phyloP scores from a whole-genome alignment of 768 basidiomycete genomes.

The Nidularia pulvinata region DNA sequence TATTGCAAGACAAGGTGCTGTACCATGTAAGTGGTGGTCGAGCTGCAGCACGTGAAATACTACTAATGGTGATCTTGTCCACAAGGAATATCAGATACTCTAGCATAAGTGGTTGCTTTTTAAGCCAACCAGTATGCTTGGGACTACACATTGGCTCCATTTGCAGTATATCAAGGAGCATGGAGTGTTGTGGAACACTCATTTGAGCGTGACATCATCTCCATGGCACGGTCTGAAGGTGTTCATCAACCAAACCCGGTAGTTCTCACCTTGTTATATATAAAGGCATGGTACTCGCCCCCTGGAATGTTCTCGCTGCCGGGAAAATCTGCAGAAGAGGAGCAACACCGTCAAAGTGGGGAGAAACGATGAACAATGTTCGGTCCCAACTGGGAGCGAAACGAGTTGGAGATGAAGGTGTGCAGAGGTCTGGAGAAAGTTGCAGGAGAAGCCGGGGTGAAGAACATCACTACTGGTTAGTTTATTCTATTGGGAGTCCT shows the following conservation, averaged over 20 bases:
- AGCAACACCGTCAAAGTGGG: constrained; percentile 11
- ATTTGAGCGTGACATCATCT: constrained; percentile 48
- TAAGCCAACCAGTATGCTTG: constrained; percentile 45
- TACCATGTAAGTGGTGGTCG: constrained; percentile 25
- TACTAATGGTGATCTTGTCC: no score
- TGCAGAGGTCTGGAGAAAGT: constrained; percentile 33
- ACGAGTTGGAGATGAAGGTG: constrained; percentile 25
- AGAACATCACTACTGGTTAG: constrained; percentile 24
- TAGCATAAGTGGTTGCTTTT: constrained; percentile 40
- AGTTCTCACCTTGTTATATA: constrained; percentile 22
- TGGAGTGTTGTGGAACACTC: constrained; percentile 39
- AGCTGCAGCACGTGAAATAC: no score
- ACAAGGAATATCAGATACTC: constrained; percentile 31
- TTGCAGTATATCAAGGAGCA: constrained; percentile 46
- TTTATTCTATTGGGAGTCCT: neutral
- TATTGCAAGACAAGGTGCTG: constrained; percentile 49
- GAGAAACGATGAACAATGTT: constrained; percentile 17
- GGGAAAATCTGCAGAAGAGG: constrained; percentile 43
- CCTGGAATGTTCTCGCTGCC: constrained; percentile 18
- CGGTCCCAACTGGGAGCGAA: constrained; percentile 26
- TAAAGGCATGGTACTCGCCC: constrained; percentile 17
- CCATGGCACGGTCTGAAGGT: constrained; percentile 36
- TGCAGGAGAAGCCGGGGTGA: constrained; percentile 30
- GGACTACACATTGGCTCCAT: constrained; percentile 41
- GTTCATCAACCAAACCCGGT: constrained; percentile 16